A percentile compares a stretch with the other conserved stretches of the same genome.
Conservation (phyloP, 176 grass and related monocot species). For the Ampelocalamus luodianensis region DNA sequence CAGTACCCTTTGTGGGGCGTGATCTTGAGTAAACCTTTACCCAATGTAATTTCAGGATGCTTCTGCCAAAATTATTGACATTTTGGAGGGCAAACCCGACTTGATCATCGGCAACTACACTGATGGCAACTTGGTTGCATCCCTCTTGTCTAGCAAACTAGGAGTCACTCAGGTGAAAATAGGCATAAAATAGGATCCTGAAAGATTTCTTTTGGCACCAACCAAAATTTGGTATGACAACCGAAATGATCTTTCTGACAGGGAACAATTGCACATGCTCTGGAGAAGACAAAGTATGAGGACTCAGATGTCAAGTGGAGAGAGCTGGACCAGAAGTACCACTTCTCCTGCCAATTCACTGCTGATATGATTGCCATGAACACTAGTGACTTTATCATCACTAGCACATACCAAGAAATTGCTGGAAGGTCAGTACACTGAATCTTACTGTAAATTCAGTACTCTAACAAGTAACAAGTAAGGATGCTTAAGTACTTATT, state of each 20-base stretch:
- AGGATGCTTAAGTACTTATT: neutral
- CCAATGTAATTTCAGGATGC: constrained; percentile 56
- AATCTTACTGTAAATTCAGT: too few species aligned
- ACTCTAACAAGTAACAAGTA: too few species aligned
- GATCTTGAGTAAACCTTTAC: too few species aligned
- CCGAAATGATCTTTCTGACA: constrained; percentile 19
- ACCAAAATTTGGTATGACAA: too few species aligned
- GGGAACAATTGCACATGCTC: constrained; percentile 68
- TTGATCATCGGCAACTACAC: constrained; percentile 97
- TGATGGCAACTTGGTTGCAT: constrained; percentile 90
- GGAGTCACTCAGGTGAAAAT: constrained; percentile 75
- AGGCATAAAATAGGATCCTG: too few species aligned
- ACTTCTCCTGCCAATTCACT: too few species aligned
- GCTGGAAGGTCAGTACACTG: constrained; percentile 65
- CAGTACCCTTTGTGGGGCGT: too few species aligned
- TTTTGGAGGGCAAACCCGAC: constrained; percentile 87
- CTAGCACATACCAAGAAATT: constrained; percentile 96
- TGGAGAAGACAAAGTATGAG: constrained; percentile 54
- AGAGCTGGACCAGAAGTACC: too few species aligned
- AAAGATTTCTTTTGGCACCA: too few species aligned
- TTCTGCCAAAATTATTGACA: constrained; percentile 68
- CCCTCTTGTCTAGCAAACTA: constrained; percentile 81
- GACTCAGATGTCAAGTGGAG: too few species aligned
- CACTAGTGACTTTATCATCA: constrained; percentile 89
- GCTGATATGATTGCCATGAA: constrained; percentile 92